Percentiles rank a stretch among this genome's conserved stretches.
Conservation (phyloP, 306 rosid genomes). For the Benincasa hispida region DNA sequence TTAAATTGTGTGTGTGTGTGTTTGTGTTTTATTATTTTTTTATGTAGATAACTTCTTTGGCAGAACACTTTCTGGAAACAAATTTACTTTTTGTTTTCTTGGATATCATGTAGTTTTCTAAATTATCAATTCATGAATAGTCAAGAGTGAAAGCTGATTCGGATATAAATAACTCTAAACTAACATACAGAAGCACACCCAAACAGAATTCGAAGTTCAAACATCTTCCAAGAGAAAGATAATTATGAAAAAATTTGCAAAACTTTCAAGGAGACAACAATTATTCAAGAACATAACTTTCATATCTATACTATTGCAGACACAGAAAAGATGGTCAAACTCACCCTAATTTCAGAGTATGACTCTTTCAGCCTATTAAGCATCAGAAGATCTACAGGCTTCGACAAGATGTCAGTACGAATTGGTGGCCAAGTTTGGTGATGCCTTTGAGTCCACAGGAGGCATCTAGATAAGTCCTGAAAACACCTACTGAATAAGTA, state of each 20-base stretch:
- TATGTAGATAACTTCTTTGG: background rate
- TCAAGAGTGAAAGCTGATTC: background rate
- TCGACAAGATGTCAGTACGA: slow-evolving; percentile 67
- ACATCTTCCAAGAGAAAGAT: background rate
- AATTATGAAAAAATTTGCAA: background rate
- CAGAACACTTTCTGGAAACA: background rate
- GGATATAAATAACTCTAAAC: background rate
- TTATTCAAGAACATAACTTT: background rate
- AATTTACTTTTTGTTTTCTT: background rate
- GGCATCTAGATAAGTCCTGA: slow-evolving; percentile 89
- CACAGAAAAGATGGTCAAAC: slow-evolving; percentile 9
- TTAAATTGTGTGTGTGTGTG: too few species aligned
- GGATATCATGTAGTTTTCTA: background rate
- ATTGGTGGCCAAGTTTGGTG: slow-evolving; percentile 96
- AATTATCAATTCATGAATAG: background rate
- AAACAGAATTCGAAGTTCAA: background rate
- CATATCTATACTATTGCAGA: background rate
- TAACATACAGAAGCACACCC: background rate
- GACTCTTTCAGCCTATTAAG: slow-evolving; percentile 74
- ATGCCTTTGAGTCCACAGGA: slow-evolving; percentile 96
- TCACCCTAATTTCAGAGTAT: slow-evolving; percentile 81
- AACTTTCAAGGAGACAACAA: slow-evolving; percentile 1
- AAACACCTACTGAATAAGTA: slow-evolving; percentile 5
- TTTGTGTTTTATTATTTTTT: too few species aligned
- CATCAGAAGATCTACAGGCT: slow-evolving; percentile 78